Evolutionary conservation across 805 yeast genomes (phyloP).

Genomic region (Yamadazyma phyllophila): DNA sequence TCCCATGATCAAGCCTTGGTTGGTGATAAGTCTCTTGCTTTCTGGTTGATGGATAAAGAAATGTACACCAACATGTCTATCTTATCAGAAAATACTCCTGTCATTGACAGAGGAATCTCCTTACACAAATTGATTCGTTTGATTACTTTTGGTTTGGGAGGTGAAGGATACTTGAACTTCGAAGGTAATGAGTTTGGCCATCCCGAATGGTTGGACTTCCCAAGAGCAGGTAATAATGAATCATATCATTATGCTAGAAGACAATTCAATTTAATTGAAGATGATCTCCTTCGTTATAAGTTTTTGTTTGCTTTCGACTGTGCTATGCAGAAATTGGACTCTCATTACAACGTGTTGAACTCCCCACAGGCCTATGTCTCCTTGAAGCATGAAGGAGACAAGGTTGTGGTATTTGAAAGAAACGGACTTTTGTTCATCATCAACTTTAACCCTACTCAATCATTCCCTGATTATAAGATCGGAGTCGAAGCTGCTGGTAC

Average conservation of each 20-base stretch:
- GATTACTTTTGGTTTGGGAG: conserved; percentile 87
- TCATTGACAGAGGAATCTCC: conserved; percentile 85
- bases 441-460: conserved; percentile 85
- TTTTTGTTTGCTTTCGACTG: conserved; percentile 78
- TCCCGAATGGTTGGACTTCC: conserved; percentile 98
- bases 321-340: conserved; percentile 78
- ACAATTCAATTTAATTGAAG: conserved; percentile 85
- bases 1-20: conserved; percentile 97
- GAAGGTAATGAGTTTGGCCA: conserved; percentile 99
- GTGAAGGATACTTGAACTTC: conserved; percentile 93
- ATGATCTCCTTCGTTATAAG: conserved; percentile 75
- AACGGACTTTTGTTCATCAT: conserved; percentile 81
- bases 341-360: conserved; percentile 66
- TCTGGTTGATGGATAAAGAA: conserved; percentile 98
- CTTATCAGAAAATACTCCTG: conserved; percentile 67
- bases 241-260: conserved; percentile 93
- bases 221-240: conserved; percentile 82
- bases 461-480: conserved; percentile 81
- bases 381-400: conserved; percentile 84
- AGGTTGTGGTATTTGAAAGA: conserved; percentile 85
- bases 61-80: conserved; percentile 96
- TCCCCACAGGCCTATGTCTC: conserved; percentile 78
- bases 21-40: conserved; percentile 94
- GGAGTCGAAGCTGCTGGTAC: conserved; percentile 84
- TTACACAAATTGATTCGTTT: conserved; percentile 89